Base-by-base conservation (phyloP, 1,284 basidiomycete genomes). In the Ganoderma lucidum region DNA sequence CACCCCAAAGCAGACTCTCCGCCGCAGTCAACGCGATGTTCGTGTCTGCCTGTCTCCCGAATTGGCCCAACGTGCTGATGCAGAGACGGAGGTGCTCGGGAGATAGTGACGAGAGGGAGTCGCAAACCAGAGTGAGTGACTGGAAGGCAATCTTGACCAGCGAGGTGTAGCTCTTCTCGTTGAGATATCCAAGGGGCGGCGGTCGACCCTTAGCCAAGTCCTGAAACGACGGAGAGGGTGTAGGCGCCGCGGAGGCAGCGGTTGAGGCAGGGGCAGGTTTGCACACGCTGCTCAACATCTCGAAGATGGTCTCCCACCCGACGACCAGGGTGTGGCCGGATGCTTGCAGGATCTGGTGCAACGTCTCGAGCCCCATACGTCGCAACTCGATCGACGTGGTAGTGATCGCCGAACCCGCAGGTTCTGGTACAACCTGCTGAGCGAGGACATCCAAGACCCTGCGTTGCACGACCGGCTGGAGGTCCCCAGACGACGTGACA, bases 1-100 rank as follows among this genome's bases (percentile, higher is more conserved):
- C 94, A 68, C 93, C 93, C 96, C 96, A 98, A 8, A 98, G 83
- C 2, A 97, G 82, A 70, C 92, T 93, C 56, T 96, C 95, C 3
- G 95, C 94, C 0, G 96, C 95, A 0, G 96, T 97, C 60, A 99
- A 84, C 1, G 97, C 94, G 64, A 99, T 97, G 76, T 99, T 99
- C 62, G 97, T 96, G 75, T 99, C 97, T 9, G 89, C 86, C 76
- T 99, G 97, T 32, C 91, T 87, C 35, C 96, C 96, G 79, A 98
- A 99, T 69, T 93, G 91, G 4, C 95, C 94, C 1, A 99, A 86
- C 14, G 96, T 96, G 67, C 86, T 88, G 80, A 99, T 97, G 76
- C 97, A 98, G 12, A 93, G 85, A 6, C 91, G 90, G 44, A 99
- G 88, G 74, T 97, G 92, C 39, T 91, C 88, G 0, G 91, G 87